Conservation (phyloP, 805 yeast species). For the Starmerella floricola region DNA sequence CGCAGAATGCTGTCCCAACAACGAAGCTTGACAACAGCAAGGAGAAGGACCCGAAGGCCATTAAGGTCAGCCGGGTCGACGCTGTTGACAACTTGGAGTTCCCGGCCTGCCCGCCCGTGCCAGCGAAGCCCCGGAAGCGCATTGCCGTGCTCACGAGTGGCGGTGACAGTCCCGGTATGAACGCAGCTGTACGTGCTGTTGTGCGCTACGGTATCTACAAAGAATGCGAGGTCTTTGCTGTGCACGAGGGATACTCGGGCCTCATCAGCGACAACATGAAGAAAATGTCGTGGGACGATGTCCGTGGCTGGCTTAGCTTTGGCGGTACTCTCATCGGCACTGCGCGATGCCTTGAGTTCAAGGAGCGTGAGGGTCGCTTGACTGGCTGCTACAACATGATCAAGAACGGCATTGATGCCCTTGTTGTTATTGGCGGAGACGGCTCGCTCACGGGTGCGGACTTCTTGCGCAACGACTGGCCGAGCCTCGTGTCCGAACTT, state of each 20-base stretch:
- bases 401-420: slow-evolving; percentile 79
- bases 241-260: slow-evolving; percentile 92
- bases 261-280: slow-evolving; percentile 57
- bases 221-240: slow-evolving; percentile 83
- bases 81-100: slow-evolving; percentile 12
- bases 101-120: slow-evolving; percentile 15
- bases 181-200: slow-evolving; percentile 88
- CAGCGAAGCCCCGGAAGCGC: slow-evolving; percentile 31
- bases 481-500: slow-evolving; percentile 66
- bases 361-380: slow-evolving; percentile 74
- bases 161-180: slow-evolving; percentile 99
- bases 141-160: slow-evolving; percentile 97
- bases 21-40: background rate
- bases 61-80: slow-evolving; percentile 7
- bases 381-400: slow-evolving; percentile 76
- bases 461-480: slow-evolving; percentile 89
- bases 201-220: slow-evolving; percentile 80
- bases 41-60: slow-evolving; percentile 3
- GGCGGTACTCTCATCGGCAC: slow-evolving; percentile 98
- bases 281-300: slow-evolving; percentile 85
- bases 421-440: slow-evolving; percentile 96
- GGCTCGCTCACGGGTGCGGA: slow-evolving; percentile 98
- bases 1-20: slow-evolving; percentile 8
- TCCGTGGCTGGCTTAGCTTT: slow-evolving; percentile 78
- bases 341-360: slow-evolving; percentile 79